Conservation (phyloP, 2,329 filamentous ascomycete genomes). For the Ascosphaera aggregata region DNA sequence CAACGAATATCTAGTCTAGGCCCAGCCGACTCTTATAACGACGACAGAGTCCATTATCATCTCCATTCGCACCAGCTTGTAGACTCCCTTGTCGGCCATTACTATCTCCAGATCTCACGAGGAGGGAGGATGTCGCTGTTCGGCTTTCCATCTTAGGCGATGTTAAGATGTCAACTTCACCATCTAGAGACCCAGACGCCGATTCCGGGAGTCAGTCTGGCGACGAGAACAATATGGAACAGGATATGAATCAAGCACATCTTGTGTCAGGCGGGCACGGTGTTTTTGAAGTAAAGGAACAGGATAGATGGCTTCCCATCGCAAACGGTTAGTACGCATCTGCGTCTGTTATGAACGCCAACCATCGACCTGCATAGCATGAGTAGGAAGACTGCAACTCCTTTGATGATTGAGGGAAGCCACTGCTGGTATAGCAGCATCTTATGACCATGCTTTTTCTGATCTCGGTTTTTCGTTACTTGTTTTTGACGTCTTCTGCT, state of each 20-base stretch:
- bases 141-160: neutral
- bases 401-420: too few species aligned
- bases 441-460: too few species aligned
- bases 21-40: too few species aligned
- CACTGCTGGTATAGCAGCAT: too few species aligned
- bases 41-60: too few species aligned
- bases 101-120: neutral
- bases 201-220: slow-evolving; percentile 86
- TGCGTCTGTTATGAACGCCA: slow-evolving; percentile 6
- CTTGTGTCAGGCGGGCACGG: slow-evolving; percentile 30
- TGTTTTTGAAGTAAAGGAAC: slow-evolving; percentile 98
- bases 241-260: slow-evolving; percentile 44
- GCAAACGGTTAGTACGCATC: slow-evolving; percentile 77
- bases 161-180: slow-evolving; percentile 46
- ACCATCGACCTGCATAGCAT: too few species aligned
- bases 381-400: too few species aligned
- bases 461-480: too few species aligned
- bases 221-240: slow-evolving; percentile 77
- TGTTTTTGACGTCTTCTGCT: too few species aligned
- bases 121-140: neutral
- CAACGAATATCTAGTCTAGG: neutral
- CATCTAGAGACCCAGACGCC: slow-evolving; percentile 69
- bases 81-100: neutral
- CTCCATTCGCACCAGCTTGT: neutral
- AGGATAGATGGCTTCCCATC: slow-evolving; percentile 98